Conservation (phyloP, 306 rosid species). For the Inga laurina region DNA sequence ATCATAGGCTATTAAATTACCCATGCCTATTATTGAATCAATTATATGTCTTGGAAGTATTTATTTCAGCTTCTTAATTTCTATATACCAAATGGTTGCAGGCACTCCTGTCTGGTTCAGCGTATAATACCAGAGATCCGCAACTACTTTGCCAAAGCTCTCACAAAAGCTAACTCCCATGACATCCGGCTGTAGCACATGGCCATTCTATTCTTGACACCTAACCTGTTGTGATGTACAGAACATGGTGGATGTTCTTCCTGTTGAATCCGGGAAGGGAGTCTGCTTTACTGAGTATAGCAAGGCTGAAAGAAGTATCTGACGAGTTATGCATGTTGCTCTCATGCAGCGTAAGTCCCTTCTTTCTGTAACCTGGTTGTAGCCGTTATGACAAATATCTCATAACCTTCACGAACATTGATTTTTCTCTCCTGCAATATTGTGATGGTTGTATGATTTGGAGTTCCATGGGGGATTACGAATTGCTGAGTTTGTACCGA, state of each 20-base stretch:
- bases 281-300: slow-evolving; percentile 47
- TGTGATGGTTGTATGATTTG: slow-evolving; percentile 45
- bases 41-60: slow-evolving; percentile 4
- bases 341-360: slow-evolving; percentile 37
- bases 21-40: background rate
- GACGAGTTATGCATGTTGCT: slow-evolving; percentile 39
- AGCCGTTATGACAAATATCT: slow-evolving; percentile 42
- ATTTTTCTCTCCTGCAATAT: slow-evolving; percentile 34
- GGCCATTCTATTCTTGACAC: slow-evolving; percentile 50
- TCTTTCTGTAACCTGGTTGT: slow-evolving; percentile 38
- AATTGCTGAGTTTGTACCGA: slow-evolving; percentile 26
- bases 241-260: slow-evolving; percentile 55
- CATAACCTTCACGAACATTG: slow-evolving; percentile 47
- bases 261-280: slow-evolving; percentile 45
- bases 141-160: slow-evolving; percentile 72
- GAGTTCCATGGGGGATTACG: slow-evolving; percentile 25
- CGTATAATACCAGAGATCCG: slow-evolving; percentile 82
- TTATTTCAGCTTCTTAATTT: slow-evolving; percentile 28
- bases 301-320: slow-evolving; percentile 39
- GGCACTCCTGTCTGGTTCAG: slow-evolving; percentile 76
- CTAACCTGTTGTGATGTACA: slow-evolving; percentile 87
- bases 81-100: slow-evolving; percentile 50
- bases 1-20: slow-evolving; percentile 9
- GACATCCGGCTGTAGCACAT: slow-evolving; percentile 59
- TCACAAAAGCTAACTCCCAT: slow-evolving; percentile 68